Conservation (phyloP, 805 yeast genomes). For the Wickerhamiella nectarea region DNA sequence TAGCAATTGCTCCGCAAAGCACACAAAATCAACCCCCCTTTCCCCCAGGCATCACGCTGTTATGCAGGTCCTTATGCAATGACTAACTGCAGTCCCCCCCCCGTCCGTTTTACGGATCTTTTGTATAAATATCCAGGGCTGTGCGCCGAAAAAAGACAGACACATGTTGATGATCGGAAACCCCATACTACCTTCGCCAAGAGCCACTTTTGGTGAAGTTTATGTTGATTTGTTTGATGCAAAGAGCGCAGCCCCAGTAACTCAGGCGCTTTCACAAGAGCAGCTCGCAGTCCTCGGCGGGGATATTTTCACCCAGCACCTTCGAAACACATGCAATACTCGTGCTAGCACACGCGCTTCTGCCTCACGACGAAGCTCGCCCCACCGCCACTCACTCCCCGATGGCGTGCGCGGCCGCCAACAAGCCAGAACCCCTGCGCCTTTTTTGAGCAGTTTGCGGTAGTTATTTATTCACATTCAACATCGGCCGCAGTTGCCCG, state of each 20-base stretch:
- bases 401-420: slow-evolving; percentile 5
- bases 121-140: too few relatives aligned
- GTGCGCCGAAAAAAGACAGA: too few relatives aligned
- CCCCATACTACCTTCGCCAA: background rate
- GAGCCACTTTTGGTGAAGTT: slow-evolving; percentile 5
- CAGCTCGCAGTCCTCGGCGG: background rate
- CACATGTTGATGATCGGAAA: background rate
- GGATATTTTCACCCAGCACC: background rate
- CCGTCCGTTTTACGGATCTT: background rate
- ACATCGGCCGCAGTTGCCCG: too few relatives aligned
- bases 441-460: background rate
- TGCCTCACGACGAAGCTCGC: background rate
- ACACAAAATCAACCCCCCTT: too few relatives aligned
- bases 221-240: slow-evolving; percentile 5
- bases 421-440: background rate
- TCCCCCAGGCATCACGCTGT: too few relatives aligned
- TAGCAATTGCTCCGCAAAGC: too few relatives aligned
- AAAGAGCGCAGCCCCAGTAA: background rate
- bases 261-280: background rate
- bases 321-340: background rate
- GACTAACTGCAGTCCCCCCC: background rate
- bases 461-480: background rate
- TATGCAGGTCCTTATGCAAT: background rate
- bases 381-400: background rate
- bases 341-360: background rate